Evolutionary conservation across 306 rosid genomes (phyloP), one percentile per base, ranked within the genome.

Genomic region (Quercus gilva): DNA sequence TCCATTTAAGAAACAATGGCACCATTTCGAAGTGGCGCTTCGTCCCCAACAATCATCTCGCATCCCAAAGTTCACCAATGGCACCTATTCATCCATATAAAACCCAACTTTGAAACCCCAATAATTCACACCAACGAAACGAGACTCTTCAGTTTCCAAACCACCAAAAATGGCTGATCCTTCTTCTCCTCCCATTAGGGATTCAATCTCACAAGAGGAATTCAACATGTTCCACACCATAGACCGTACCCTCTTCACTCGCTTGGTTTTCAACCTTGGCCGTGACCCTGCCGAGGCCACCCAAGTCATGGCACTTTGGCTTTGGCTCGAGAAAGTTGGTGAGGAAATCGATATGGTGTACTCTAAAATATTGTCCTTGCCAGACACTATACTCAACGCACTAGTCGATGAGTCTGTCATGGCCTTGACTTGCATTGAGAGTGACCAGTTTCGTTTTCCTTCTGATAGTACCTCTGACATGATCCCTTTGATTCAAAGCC

Each of bases 171-270:
- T 81, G 88, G 80, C 75, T 8, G 72, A 45, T 33, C 57, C 78
- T 20, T 57, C 69, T 61, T 61, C 80, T n/a, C 18, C 31, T 49
- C 37, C 20, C 5, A 17, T 49, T 19, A 8, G 45, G 45, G 41
- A 79, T 19, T 8, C 20, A 3, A 26, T 92, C 5, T 55, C 85
- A 1, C 76, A 80, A 25, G 89, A 88, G 35, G 93, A 88, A 37
- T 91, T 90, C 85, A 81, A 76, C 49, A 19, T 55, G 10, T 94
- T 91, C n/a, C 91, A 94, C 85, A 45, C 55, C 33, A 72, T 89
- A 1, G 98, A 94, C 55, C 86, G 98, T 4, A 56, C 43, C 2
- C 88, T 94, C 3, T 94, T 86, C 82, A 35, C 19, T 26, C 87
- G 91, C 4, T 17, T 94, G 69, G 81, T 90, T 10, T 77, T 78